phyloP scores from a whole-genome alignment of 108 stramenopile species.

The Chaetoceros muelleri region DNA sequence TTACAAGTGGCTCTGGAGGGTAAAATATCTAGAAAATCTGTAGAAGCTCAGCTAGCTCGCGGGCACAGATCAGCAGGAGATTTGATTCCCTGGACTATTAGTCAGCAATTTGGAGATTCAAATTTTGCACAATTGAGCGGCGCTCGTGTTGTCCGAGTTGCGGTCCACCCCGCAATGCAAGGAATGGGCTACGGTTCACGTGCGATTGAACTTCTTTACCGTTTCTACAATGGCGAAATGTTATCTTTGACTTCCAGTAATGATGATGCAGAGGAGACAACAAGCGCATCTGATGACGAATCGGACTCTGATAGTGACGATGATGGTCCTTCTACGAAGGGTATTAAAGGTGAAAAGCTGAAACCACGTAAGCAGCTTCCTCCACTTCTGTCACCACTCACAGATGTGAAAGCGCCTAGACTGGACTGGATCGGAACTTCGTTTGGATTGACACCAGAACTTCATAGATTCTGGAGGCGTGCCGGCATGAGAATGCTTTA shows the following conservation, averaged over 20 bases:
- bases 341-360: constrained; percentile 71
- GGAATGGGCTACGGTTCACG: constrained; percentile 95
- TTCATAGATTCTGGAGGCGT: constrained; percentile 90
- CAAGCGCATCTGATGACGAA: constrained; percentile 33
- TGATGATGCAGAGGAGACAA: constrained; percentile 29
- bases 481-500: constrained; percentile 88
- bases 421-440: constrained; percentile 97
- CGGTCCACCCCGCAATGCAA: constrained; percentile 95
- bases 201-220: constrained; percentile 79
- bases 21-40: constrained; percentile 81
- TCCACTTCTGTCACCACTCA: constrained; percentile 86
- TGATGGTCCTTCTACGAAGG: constrained; percentile 12
- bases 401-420: constrained; percentile 70
- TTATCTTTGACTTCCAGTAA: constrained; percentile 36
- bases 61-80: constrained; percentile 96
- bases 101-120: constrained; percentile 97
- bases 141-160: constrained; percentile 94
- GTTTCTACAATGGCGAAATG: constrained; percentile 95
- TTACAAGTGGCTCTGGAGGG: constrained; percentile 95
- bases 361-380: constrained; percentile 92
- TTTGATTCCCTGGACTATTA: constrained; percentile 99
- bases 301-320: constrained; percentile 16
- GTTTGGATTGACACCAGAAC: constrained; percentile 86
- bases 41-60: constrained; percentile 85
- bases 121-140: constrained; percentile 92